Conservation (phyloP, 2,329 filamentous ascomycete genomes). For the Aspergillus eucalypticola region DNA sequence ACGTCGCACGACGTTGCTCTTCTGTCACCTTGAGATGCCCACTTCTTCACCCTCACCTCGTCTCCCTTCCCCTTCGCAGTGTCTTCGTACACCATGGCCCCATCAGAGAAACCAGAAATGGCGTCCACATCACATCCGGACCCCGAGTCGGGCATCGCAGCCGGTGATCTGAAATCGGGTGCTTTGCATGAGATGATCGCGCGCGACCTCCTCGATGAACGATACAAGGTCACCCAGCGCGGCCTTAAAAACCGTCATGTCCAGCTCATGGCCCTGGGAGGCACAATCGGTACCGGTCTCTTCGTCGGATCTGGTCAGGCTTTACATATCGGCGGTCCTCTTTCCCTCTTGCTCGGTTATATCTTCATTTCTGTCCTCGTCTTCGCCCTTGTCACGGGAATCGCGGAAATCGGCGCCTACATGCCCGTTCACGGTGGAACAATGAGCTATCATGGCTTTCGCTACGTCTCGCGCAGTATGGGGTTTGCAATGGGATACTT, state of each 20-base stretch:
- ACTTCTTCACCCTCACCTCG: not conserved
- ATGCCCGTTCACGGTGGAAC: constrained; percentile 47
- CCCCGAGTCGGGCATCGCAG: constrained; percentile 7
- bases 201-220: constrained; percentile 42
- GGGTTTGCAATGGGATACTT: constrained; percentile 47
- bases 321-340: constrained; percentile 54
- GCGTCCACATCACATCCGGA: constrained; percentile 7
- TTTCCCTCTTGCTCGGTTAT: constrained; percentile 56
- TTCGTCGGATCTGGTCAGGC: constrained; percentile 58
- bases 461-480: constrained; percentile 45
- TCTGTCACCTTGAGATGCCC: not conserved
- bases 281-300: constrained; percentile 58
- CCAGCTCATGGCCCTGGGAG: constrained; percentile 55
- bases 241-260: constrained; percentile 47
- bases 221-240: constrained; percentile 43
- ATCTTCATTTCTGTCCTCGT: constrained; percentile 51
- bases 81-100: constrained; percentile 3
- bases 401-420: constrained; percentile 46
- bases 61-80: not conserved
- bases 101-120: constrained; percentile 12
- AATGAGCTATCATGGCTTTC: constrained; percentile 47
- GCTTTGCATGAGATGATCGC: constrained; percentile 39
- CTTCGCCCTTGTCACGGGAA: constrained; percentile 50
- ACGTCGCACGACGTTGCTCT: not conserved
- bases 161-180: constrained; percentile 21